phyloP scores from a whole-genome alignment of 2,329 filamentous ascomycete species.

The Neonectria sp. region DNA sequence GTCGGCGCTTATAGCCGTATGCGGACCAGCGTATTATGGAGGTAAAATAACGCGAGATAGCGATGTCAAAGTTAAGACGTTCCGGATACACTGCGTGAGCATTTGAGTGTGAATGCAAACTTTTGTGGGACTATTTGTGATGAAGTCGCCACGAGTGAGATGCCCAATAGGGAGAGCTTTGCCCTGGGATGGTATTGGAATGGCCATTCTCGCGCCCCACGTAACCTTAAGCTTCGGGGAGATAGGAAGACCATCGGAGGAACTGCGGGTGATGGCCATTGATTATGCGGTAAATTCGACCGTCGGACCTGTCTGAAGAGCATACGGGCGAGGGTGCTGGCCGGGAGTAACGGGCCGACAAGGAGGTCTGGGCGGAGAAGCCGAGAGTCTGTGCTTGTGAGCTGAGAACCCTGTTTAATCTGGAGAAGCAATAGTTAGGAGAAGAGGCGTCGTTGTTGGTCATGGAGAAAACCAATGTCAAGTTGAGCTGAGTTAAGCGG shows the following conservation, averaged over 20 bases:
- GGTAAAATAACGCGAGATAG: conserved; percentile 28
- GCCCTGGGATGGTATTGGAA: neutral
- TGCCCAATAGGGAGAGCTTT: neutral
- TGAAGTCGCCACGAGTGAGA: neutral
- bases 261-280: neutral
- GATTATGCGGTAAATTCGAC: neutral
- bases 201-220: neutral
- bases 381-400: neutral
- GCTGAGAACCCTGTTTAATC: too few species aligned
- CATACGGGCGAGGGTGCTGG: neutral
- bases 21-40: conserved; percentile 25
- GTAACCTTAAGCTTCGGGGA: neutral
- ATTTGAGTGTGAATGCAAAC: neutral
- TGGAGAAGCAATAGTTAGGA: neutral
- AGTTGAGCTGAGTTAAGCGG: neutral
- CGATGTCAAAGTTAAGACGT: conserved; percentile 7
- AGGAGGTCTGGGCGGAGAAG: neutral
- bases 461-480: neutral
- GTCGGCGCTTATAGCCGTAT: conserved; percentile 30
- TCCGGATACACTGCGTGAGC: neutral
- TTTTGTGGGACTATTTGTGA: neutral
- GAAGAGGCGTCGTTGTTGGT: neutral
- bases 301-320: neutral
- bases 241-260: neutral
- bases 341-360: conserved; percentile 29